Evolutionary conservation across 2,329 filamentous ascomycete species (phyloP), one percentile per base, ranked within the genome.

Genomic region (Fusarium circinatum): DNA sequence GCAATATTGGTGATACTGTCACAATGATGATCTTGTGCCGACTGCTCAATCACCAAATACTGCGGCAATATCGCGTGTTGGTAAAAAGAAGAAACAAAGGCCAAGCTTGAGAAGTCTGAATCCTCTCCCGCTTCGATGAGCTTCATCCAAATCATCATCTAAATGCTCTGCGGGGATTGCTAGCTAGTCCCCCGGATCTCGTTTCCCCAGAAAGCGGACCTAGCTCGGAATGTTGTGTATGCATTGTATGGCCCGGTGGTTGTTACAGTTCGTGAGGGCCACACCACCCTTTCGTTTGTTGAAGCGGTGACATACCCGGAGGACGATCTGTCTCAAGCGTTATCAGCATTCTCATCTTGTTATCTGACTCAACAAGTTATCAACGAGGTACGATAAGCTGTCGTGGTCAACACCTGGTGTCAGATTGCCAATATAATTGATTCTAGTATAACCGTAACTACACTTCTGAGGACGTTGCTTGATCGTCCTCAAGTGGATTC

Each of bases 201-300:
- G 34, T 30, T 75, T 75, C 73, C 73, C 73, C 73, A 65, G 73
- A 75, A 58, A 59, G 60, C 62, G 62, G 63, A 54, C 58, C 64
- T 65, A 65, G 59, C 48, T 68, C 65, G 71, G 68, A 39, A 62
- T 56, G 56, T 60, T 51, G 42, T 59, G 41, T 48, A 58, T 73
- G 49, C 30, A 66, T 44, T 44, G 32, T 8, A 51, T 49, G 30
- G 34, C 20, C 17, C 26, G 17, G 36, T 55, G 52, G 39, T 55
- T 38, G 48, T 26, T 65, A 63, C 54, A 47, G 66, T 65, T 70
- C 26, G 41, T 61, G 28, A 68, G 65, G 57, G 67, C 71, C 71
- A 74, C 71, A 69, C 71, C 68, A 72, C 68, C 67, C 59, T 65
- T 57, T 48, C 56, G 36, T 32, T 39, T 45, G 49, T 68, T 44